These are phyloP conservation scores for Sungouiozyma intestinalis DNA, from an alignment of 805 yeast species.

Conservation along the genomic window DNA sequence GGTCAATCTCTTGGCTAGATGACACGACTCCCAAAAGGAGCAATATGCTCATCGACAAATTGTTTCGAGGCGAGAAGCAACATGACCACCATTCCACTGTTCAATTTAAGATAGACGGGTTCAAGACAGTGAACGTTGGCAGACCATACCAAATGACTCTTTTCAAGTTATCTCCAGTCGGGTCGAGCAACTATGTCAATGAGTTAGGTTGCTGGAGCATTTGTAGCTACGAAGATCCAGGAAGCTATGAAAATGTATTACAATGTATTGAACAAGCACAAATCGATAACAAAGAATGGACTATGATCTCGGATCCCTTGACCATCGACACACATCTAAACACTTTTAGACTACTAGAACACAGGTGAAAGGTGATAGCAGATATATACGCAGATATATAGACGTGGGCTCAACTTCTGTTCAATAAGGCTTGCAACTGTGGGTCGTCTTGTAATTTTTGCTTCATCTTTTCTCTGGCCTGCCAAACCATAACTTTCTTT, in stretches of 20 bases:
- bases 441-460: slow-evolving; percentile 10
- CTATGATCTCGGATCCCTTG: not conserved
- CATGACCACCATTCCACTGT: not conserved
- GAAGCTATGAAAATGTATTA: not conserved
- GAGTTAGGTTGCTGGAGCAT: not conserved
- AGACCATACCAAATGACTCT: not conserved
- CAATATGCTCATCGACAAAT: too few species aligned
- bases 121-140: not conserved
- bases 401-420: not conserved
- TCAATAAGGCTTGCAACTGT: slow-evolving; percentile 4
- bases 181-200: not conserved
- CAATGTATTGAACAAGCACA: not conserved
- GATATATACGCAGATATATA: slow-evolving; percentile 1
- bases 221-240: not conserved
- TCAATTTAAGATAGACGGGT: not conserved
- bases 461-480: slow-evolving; percentile 51
- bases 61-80: not conserved
- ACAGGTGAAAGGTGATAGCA: not conserved
- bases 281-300: not conserved
- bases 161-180: not conserved
- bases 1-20: not conserved
- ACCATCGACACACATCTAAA: not conserved
- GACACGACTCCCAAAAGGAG: not conserved
- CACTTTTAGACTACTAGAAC: not conserved
- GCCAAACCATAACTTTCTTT: slow-evolving; percentile 38